Base-by-base conservation (phyloP, 2,329 filamentous ascomycete genomes). In the Fusarium mexicanum region DNA sequence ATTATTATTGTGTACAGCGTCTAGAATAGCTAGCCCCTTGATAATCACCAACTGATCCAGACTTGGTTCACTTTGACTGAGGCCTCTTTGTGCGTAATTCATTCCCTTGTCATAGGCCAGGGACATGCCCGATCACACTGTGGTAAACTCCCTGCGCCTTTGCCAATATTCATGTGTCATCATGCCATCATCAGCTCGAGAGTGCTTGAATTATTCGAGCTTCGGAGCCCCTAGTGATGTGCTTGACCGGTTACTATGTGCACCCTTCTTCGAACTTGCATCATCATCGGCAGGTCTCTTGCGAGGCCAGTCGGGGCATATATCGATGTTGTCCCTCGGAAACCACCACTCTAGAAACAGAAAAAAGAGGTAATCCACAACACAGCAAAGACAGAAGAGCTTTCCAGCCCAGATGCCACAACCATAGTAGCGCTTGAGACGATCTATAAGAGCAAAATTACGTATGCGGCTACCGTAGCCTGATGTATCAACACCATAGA, bases 371-470 rank as follows among this genome's bases (percentile, higher is more conserved):
- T 98, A 99, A 83, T 99, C 96, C 59, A 99, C 92, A 65, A 98
- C 91, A 17, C 95, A 95, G 74, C 96, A 98, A 3, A 99, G 86
- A 79, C 96, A 98, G 79, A 99, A 99, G 14, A 99, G 86, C 84
- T 99, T 99, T 41, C 96, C 96, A 1, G 96, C 96, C 96, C 96
- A 99, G 57, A 98, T 96, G 40, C 96, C 96, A 80, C 97, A 99
- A 14, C 96, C 96, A 79, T 98, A 99, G 83, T 99, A 99, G 67
- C 96, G 87, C 84, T 99, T 99, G 26, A 99, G 85, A 26, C 96
- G 90, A 81, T 99, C 96, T 73, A 99, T 98, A 50, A 99, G 88
- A 11, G 96, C 94, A 80, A 98, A 97, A 77, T 94, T 96, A 77
- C 94, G 93, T 14, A 94, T 91, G 13, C 91, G 90, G 72, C 92